These are phyloP conservation scores for Phytopythium delawarense DNA, from an alignment of 352 stramenopile species.

Conservation along the genomic window DNA sequence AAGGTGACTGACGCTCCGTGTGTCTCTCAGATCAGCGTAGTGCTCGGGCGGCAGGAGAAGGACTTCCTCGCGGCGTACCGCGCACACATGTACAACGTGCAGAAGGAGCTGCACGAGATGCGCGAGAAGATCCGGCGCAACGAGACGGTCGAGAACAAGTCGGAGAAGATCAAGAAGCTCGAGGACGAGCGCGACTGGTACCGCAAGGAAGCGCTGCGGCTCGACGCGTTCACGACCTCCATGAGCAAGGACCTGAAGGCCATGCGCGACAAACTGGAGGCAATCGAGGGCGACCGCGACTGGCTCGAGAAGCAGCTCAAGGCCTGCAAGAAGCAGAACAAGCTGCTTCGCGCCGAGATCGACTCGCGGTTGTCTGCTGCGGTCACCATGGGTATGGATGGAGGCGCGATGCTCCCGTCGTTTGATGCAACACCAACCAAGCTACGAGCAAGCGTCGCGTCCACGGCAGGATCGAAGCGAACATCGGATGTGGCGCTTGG, in stretches of 20 bases:
- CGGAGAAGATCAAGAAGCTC: constrained; percentile 90
- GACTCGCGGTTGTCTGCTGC: constrained; percentile 48
- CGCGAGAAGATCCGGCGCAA: constrained; percentile 88
- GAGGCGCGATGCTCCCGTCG: constrained; percentile 19
- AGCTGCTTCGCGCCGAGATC: constrained; percentile 81
- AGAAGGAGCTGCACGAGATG: constrained; percentile 92
- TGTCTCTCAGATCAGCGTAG: constrained; percentile 64
- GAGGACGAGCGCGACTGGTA: constrained; percentile 95
- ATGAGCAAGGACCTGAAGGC: constrained; percentile 92
- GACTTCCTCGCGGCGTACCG: constrained; percentile 92
- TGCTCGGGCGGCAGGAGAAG: constrained; percentile 89
- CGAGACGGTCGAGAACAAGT: constrained; percentile 85
- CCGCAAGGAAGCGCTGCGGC: constrained; percentile 84
- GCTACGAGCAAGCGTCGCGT: not conserved
- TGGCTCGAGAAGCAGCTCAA: constrained; percentile 94
- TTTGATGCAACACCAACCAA: constrained; percentile 29
- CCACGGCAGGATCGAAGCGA: not conserved
- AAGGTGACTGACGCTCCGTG: not conserved
- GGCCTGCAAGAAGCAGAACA: constrained; percentile 93
- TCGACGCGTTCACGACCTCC: constrained; percentile 88
- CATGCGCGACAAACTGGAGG: constrained; percentile 90
- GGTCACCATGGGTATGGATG: constrained; percentile 17
- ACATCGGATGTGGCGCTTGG: not conserved
- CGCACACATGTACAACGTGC: constrained; percentile 95
- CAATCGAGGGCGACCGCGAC: constrained; percentile 88